Conservation (phyloP, 345 rosid genomes). For the Salix caprea region DNA sequence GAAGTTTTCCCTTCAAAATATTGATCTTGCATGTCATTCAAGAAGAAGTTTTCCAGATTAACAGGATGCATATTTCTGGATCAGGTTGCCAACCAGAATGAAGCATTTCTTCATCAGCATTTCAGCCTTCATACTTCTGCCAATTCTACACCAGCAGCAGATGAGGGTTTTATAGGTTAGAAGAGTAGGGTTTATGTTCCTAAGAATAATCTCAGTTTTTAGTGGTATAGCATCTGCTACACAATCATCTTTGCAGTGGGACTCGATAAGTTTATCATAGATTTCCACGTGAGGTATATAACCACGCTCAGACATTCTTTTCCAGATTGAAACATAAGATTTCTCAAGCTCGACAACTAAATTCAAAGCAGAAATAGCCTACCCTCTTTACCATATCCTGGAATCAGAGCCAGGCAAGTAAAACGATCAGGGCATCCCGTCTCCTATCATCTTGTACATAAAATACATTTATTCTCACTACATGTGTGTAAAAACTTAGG, state of each 20-base stretch:
- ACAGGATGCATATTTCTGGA: constrained; percentile 45
- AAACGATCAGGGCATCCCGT: constrained; percentile 48
- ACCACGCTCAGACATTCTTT: constrained; percentile 39
- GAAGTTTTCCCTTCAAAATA: not conserved
- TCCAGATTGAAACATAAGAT: constrained; percentile 44
- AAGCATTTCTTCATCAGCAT: constrained; percentile 62
- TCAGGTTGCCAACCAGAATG: constrained; percentile 48
- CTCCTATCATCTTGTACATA: constrained; percentile 46
- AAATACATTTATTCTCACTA: too few relatives aligned
- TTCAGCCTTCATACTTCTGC: constrained; percentile 48
- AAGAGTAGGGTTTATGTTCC: constrained; percentile 27
- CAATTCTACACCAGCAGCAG: constrained; percentile 41
- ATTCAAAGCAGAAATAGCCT: constrained; percentile 68
- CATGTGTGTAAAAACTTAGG: too few relatives aligned
- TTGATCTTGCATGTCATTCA: not conserved
- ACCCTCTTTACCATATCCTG: constrained; percentile 54
- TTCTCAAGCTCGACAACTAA: constrained; percentile 62
- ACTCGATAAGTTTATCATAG: constrained; percentile 46
- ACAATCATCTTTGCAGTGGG: constrained; percentile 44
- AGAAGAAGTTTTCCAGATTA: not conserved
- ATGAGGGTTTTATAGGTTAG: constrained; percentile 52
- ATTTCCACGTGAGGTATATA: constrained; percentile 36
- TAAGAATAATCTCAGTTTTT: constrained; percentile 44
- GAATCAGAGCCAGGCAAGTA: constrained; percentile 53
- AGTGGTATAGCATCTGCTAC: constrained; percentile 49